Base-by-base conservation (phyloP, 805 yeast genomes). In the Candida rishiriensis region DNA sequence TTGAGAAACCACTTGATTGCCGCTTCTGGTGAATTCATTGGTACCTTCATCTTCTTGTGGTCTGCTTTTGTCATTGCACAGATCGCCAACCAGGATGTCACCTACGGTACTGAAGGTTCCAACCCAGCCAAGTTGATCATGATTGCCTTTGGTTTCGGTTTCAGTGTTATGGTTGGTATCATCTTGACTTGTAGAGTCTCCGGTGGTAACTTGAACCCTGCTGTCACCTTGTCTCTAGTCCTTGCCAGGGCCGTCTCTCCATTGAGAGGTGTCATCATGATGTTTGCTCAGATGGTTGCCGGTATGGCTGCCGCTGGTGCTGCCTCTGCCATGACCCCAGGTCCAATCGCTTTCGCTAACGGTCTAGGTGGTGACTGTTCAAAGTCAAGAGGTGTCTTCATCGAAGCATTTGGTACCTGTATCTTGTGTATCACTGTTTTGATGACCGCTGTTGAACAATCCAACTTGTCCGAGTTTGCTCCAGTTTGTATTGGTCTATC, bases 301-400 rank as follows among this genome's bases (percentile, higher is more conserved):
- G 95, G 95, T 66, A 83, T 88, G 82, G 88, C 88, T 57, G 96
- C 96, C 44, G 95, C 91, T 44, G 95, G 88, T 64, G 91, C 88
- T 37, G 95, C 88, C 39, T 69, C 78, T 51, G 93, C 88, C 36
- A 77, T 87, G 82, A 84, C 91, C 18, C 95, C 96, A 35, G 95
- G 95, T 50, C 71, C 72, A 39, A 72, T 87, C 54, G 71, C 78
- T 6, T 87, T 85, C 56, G 77, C 87, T 48, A 87, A 87, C 59
- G 71, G 75, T 38, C 69, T 86, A 48, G 89, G 91, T 44, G 81
- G 81, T 46, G 93, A 83, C 39, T 71, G 76, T 54, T 83, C 90
- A 33, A 80, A 72, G 62, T 55, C 84, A 42, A 79, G 89, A 71
- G 96, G 91, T 64, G 64, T 86, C 29, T 85, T 86, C 69, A 64